Conservation (phyloP, 2,329 filamentous ascomycete species). For the Diaporthe australafricana region DNA sequence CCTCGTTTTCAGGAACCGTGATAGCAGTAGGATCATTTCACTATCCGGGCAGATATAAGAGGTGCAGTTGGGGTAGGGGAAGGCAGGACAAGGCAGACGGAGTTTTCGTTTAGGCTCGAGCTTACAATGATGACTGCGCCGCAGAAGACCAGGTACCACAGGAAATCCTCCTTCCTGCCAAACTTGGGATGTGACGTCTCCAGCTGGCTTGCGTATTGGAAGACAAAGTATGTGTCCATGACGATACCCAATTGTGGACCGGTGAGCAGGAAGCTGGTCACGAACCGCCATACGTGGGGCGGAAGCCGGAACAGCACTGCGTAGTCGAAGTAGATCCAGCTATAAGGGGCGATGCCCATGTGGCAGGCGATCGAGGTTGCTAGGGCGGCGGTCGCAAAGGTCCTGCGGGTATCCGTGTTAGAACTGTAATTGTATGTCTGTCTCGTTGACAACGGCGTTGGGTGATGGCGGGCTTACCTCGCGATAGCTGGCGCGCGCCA, state of each 20-base stretch:
- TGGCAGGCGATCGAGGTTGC: slow-evolving; percentile 71
- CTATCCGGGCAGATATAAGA: slow-evolving; percentile 86
- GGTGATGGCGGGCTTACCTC: slow-evolving; percentile 48
- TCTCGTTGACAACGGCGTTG: neutral
- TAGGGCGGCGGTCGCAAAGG: slow-evolving; percentile 73
- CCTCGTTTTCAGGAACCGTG: slow-evolving; percentile 87
- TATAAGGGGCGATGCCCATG: slow-evolving; percentile 63
- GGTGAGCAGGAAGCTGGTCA: slow-evolving; percentile 57
- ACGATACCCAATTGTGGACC: slow-evolving; percentile 63
- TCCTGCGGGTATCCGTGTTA: slow-evolving; percentile 59
- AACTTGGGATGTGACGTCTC: slow-evolving; percentile 81
- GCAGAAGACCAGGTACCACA: slow-evolving; percentile 84
- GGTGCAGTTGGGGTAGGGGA: slow-evolving; percentile 46
- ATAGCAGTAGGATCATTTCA: slow-evolving; percentile 72
- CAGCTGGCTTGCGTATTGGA: slow-evolving; percentile 79
- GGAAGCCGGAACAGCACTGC: slow-evolving; percentile 66
- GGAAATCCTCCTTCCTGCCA: slow-evolving; percentile 78
- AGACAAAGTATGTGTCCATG: slow-evolving; percentile 83
- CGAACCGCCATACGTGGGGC: slow-evolving; percentile 57
- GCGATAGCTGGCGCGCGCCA: slow-evolving; percentile 56
- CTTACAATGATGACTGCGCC: slow-evolving; percentile 82
- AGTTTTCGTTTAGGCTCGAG: slow-evolving; percentile 39
- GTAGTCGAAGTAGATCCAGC: slow-evolving; percentile 66
- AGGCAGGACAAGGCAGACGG: slow-evolving; percentile 58
- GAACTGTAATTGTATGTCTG: no score